These are phyloP conservation scores for Neolecta irregularis DNA, from an alignment of 1,139 yeast genomes.

Conservation along the genomic window DNA sequence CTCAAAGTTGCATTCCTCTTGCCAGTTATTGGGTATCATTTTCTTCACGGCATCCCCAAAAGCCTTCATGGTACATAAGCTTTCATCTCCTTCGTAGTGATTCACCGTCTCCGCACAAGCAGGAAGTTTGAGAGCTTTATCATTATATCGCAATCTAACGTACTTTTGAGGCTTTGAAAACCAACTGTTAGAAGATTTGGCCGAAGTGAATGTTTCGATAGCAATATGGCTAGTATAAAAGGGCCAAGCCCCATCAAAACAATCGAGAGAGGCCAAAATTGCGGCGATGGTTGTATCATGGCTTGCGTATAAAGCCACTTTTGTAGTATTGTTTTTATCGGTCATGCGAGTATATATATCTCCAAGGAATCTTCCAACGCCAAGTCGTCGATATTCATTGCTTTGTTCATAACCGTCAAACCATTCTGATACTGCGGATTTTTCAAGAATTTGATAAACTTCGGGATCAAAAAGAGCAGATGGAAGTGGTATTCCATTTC, in stretches of 20 bases:
- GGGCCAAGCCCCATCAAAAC: slow-evolving; percentile 13
- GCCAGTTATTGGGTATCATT: slow-evolving; percentile 16
- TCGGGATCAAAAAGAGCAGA: slow-evolving; percentile 13
- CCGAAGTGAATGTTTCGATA: slow-evolving; percentile 3
- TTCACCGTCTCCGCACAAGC: slow-evolving; percentile 13
- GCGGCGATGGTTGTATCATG: slow-evolving; percentile 19
- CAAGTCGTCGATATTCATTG: slow-evolving; percentile 10
- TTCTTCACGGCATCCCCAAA: slow-evolving; percentile 11
- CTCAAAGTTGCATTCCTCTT: slow-evolving; percentile 13
- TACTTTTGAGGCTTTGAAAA: slow-evolving; percentile 5
- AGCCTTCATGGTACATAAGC: slow-evolving; percentile 16
- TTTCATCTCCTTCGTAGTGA: slow-evolving; percentile 12
- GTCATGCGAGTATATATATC: too few relatives aligned
- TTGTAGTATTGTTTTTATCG: slow-evolving; percentile 7
- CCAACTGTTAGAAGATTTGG: slow-evolving; percentile 6
- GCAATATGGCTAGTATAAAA: slow-evolving; percentile 3
- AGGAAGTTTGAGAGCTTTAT: slow-evolving; percentile 13
- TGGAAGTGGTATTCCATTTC: slow-evolving; percentile 16
- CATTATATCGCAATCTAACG: slow-evolving; percentile 17
- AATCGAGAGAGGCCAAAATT: slow-evolving; percentile 15
- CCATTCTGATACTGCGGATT: slow-evolving; percentile 17
- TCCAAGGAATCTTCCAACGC: slow-evolving; percentile 13
- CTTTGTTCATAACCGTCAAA: slow-evolving; percentile 16
- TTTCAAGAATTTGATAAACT: slow-evolving; percentile 12
- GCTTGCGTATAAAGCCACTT: slow-evolving; percentile 17